These are phyloP conservation scores for Hymenoscyphus fraxineus DNA, from an alignment of 2,329 filamentous ascomycete genomes.

Conservation along the genomic window DNA sequence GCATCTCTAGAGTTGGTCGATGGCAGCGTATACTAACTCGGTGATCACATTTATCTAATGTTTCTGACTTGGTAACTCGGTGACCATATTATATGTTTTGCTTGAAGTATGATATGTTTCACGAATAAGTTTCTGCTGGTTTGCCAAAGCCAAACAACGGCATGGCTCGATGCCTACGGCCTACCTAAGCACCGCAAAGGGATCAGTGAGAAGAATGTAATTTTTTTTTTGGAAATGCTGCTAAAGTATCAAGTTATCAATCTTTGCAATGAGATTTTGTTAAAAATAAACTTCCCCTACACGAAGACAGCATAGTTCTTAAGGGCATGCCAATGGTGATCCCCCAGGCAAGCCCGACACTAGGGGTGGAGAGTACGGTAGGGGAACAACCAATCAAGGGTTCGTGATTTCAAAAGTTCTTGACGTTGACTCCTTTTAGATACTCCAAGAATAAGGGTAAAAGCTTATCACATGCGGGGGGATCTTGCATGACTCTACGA, in stretches of 20 bases:
- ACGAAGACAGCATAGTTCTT: slow-evolving; percentile 38
- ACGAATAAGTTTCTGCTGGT: neutral
- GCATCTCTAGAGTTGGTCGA: neutral
- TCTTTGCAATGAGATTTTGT: slow-evolving; percentile 33
- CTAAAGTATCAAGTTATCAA: slow-evolving; percentile 41
- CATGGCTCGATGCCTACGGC: neutral
- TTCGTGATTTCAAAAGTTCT: neutral
- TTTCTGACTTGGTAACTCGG: neutral
- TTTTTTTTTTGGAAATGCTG: slow-evolving; percentile 43
- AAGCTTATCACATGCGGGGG: slow-evolving; percentile 38
- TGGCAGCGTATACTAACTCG: neutral
- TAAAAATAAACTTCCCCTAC: slow-evolving; percentile 32
- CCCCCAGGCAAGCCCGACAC: slow-evolving; percentile 20
- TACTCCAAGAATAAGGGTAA: slow-evolving; percentile 8
- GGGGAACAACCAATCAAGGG: slow-evolving; percentile 32
- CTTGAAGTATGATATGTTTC: no score
- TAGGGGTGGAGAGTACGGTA: slow-evolving; percentile 33
- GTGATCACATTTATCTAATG: neutral
- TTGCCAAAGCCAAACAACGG: neutral
- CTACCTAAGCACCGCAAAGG: slow-evolving; percentile 5
- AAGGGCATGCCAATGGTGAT: slow-evolving; percentile 39
- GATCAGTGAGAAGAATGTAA: neutral
- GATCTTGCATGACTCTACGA: slow-evolving; percentile 41
- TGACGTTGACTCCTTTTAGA: neutral
- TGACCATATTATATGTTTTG: no score